A percentile compares a stretch with the other conserved stretches of the same genome.
phyloP scores from a whole-genome alignment of 116 monocot genomes.

The Phalaenopsis hybrid region DNA sequence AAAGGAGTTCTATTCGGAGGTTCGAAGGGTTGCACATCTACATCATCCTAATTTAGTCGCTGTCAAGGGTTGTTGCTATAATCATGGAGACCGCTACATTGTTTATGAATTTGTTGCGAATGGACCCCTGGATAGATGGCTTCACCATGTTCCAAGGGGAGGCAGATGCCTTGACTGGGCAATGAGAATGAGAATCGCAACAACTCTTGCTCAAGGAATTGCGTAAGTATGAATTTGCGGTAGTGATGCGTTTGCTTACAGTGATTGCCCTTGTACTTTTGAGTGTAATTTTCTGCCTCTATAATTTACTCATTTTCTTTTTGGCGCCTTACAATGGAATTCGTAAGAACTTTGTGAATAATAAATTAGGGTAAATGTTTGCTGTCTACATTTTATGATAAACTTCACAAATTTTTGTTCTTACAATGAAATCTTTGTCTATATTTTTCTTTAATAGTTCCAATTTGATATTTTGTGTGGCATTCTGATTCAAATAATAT shows the following conservation, averaged over 20 bases:
- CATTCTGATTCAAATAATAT: background rate
- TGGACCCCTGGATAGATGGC: constrained; percentile 89
- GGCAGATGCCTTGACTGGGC: constrained; percentile 85
- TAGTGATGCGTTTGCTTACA: background rate
- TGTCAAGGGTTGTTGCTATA: constrained; percentile 88
- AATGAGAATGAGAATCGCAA: constrained; percentile 85
- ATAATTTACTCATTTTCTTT: background rate
- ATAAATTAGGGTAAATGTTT: background rate
- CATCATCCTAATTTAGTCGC: constrained; percentile 88
- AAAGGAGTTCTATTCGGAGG: constrained; percentile 91
- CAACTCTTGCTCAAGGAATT: constrained; percentile 94
- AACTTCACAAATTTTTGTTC: background rate
- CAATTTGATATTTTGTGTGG: background rate
- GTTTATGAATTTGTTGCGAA: constrained; percentile 88
- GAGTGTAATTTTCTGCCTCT: background rate
- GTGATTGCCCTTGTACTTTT: background rate
- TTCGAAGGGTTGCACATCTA: constrained; percentile 77
- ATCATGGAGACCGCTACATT: constrained; percentile 90
- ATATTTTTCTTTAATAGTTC: background rate
- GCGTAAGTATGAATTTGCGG: constrained; percentile 51
- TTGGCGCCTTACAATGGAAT: background rate
- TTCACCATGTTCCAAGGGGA: constrained; percentile 72
- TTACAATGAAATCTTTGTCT: background rate
- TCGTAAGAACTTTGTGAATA: background rate
- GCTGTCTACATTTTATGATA: background rate